Evolutionary conservation across 2,329 filamentous ascomycete genomes (phyloP).

Genomic region (Dothiorella sarmentorum): DNA sequence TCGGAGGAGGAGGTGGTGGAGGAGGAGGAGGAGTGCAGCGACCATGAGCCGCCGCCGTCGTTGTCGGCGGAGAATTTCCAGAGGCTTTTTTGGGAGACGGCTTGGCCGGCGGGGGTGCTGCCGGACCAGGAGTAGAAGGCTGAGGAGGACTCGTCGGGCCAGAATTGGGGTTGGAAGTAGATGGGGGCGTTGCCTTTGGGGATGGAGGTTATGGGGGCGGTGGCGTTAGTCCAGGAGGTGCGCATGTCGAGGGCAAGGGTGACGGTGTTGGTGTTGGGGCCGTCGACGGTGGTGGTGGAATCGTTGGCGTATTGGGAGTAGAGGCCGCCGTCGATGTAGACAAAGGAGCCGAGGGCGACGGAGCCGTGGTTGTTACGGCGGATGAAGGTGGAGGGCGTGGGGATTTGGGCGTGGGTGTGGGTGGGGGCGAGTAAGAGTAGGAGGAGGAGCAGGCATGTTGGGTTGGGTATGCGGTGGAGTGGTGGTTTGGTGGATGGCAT

Average conservation of each 20-base stretch:
- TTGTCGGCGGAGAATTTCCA: constrained; percentile 5
- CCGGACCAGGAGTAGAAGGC: constrained; percentile 8
- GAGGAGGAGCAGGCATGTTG: no score
- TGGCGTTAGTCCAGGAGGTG: constrained; percentile 8
- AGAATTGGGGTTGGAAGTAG: background rate
- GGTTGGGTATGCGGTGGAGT: no score
- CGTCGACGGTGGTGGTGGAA: background rate
- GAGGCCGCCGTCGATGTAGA: constrained; percentile 10
- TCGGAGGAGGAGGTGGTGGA: no score
- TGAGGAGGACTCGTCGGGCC: background rate
- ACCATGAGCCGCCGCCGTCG: background rate
- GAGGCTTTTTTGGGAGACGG: background rate
- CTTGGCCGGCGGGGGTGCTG: background rate
- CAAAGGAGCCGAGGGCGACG: background rate
- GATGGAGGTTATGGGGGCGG: background rate
- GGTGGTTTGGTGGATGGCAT: no score
- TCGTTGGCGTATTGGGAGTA: background rate
- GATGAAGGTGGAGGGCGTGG: background rate
- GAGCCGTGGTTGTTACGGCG: background rate
- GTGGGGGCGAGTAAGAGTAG: background rate
- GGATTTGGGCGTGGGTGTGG: background rate
- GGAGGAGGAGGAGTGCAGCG: background rate
- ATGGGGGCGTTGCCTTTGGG: background rate
- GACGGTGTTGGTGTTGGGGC: background rate
- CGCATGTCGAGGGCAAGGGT: constrained; percentile 12